Conservation (phyloP, 2,329 filamentous ascomycete genomes). For the Fusarium luffae region DNA sequence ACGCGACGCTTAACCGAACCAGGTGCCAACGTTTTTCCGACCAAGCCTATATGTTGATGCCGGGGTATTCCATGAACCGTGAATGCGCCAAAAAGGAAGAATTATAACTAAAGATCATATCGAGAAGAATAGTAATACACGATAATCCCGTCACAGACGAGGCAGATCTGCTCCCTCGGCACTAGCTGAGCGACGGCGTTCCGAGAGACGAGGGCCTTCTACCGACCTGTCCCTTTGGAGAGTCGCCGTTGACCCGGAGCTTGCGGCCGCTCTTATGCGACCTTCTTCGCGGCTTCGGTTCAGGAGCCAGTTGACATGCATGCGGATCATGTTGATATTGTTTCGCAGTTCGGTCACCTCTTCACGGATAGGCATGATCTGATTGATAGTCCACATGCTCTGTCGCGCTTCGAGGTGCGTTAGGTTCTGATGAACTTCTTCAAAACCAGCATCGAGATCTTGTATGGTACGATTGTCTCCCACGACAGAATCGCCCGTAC, state of each 20-base stretch:
- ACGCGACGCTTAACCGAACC: slow-evolving; percentile 9
- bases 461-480: slow-evolving; percentile 61
- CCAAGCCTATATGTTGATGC: slow-evolving; percentile 28
- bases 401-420: slow-evolving; percentile 70
- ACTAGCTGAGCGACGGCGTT: slow-evolving; percentile 53
- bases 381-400: slow-evolving; percentile 70
- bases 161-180: slow-evolving; percentile 53
- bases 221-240: slow-evolving; percentile 49
- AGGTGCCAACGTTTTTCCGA: slow-evolving; percentile 19
- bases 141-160: slow-evolving; percentile 47
- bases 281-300: slow-evolving; percentile 63
- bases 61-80: slow-evolving; percentile 39
- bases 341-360: slow-evolving; percentile 70
- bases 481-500: slow-evolving; percentile 54
- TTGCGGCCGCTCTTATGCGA: slow-evolving; percentile 53
- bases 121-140: neutral
- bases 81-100: slow-evolving; percentile 28
- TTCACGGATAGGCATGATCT: slow-evolving; percentile 70
- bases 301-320: slow-evolving; percentile 70
- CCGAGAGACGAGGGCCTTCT: slow-evolving; percentile 45
- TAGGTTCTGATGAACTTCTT: slow-evolving; percentile 66
- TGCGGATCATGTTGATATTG: slow-evolving; percentile 67
- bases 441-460: slow-evolving; percentile 59
- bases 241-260: slow-evolving; percentile 47
- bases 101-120: neutral